These are phyloP conservation scores for Paramecium octaurelia DNA, from an alignment of 73 alveolate genomes.

Conservation along the genomic window DNA sequence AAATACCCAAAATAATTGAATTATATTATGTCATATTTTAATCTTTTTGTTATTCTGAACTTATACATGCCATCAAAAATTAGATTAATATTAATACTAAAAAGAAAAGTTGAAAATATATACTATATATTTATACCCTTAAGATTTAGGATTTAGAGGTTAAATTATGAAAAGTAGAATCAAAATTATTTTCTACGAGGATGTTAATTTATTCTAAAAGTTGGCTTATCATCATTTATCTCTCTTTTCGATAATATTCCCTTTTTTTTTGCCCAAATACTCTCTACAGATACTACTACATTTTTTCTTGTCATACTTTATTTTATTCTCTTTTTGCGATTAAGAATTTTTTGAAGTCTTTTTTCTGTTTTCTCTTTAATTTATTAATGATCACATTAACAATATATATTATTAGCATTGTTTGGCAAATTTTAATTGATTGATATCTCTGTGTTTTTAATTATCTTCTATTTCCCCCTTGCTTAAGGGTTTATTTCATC, in stretches of 20 bases:
- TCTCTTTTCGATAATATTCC: neutral
- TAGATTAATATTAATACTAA: no score
- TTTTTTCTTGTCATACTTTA: neutral
- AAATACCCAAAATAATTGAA: no score
- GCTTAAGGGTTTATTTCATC: neutral
- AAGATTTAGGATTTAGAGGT: no score
- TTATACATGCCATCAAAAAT: neutral
- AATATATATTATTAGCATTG: neutral
- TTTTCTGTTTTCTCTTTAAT: neutral
- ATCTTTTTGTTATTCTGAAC: no score
- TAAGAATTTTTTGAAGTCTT: neutral
- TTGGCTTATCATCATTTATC: neutral
- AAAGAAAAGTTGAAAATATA: no score
- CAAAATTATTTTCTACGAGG: no score
- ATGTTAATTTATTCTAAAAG: no score
- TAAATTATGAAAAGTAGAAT: no score
- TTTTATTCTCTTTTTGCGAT: neutral
- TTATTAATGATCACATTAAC: neutral
- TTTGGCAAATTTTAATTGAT: neutral
- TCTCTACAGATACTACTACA: neutral
- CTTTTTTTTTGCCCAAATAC: neutral
- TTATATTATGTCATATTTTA: no score
- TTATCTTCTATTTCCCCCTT: neutral
- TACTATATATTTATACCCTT: no score
- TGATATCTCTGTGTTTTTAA: neutral